A percentile compares a stretch with the other conserved stretches of the same genome.
These are phyloP conservation scores for Linderniella brevidens DNA, from an alignment of 257 asterid species.

Conservation along the genomic window DNA sequence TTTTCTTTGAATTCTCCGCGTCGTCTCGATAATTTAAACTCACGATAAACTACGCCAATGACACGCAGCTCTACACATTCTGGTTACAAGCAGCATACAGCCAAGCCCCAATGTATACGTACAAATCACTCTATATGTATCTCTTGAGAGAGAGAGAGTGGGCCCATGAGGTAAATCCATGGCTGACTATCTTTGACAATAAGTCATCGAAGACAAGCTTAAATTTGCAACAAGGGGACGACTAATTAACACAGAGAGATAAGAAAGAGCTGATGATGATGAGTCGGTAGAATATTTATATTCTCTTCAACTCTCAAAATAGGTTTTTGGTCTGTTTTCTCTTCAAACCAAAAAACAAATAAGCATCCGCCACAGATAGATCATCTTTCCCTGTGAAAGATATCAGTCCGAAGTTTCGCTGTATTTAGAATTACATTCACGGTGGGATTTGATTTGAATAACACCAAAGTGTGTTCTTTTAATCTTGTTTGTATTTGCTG, in stretches of 20 bases:
- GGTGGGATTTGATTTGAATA: conserved; percentile 13
- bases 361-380: conserved; percentile 13
- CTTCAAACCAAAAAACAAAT: conserved; percentile 24
- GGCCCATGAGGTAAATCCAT: conserved; percentile 23
- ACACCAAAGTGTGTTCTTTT: conserved; percentile 13
- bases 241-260: neutral
- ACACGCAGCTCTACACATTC: conserved; percentile 51
- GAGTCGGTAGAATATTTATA: conserved; percentile 10
- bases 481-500: neutral
- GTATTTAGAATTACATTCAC: conserved; percentile 1
- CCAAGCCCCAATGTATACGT: conserved; percentile 34
- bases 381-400: too few species aligned
- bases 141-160: neutral
- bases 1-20: neutral
- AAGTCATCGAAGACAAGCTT: conserved; percentile 15
- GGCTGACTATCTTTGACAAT: conserved; percentile 40
- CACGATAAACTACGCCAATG: conserved; percentile 19
- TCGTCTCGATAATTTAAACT: conserved; percentile 17
- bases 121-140: conserved; percentile 2
- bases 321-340: conserved; percentile 22
- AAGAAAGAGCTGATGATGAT: conserved; percentile 10
- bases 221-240: conserved; percentile 10
- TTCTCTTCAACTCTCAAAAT: conserved; percentile 28
- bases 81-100: conserved; percentile 44
- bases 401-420: conserved; percentile 1